Evolutionary conservation across 352 stramenopile genomes (phyloP).

Genomic region (Blastocystis sp.): DNA sequence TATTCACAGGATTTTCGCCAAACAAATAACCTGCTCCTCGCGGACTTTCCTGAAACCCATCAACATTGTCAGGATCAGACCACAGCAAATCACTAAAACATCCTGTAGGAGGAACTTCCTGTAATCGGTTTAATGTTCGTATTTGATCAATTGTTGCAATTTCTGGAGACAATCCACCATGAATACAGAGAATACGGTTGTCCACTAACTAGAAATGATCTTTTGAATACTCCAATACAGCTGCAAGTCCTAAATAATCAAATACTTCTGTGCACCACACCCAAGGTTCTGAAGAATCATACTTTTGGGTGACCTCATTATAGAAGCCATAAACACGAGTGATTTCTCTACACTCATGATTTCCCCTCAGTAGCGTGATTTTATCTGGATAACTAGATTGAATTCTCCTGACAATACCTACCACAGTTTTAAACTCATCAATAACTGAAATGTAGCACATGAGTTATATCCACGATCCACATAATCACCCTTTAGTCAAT

Average conservation of each 20-base stretch:
- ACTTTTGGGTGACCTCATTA: conserved; percentile 88
- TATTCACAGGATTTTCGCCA: conserved; percentile 80
- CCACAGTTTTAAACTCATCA: conserved; percentile 80
- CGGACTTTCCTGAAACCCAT: conserved; percentile 83
- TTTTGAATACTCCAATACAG: conserved; percentile 79
- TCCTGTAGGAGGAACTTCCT: conserved; percentile 97
- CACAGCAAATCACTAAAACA: conserved; percentile 96
- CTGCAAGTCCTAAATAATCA: conserved; percentile 89
- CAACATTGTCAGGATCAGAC: conserved; percentile 89
- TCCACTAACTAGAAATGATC: conserved; percentile 45
- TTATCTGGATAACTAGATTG: conserved; percentile 81
- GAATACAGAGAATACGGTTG: conserved; percentile 81
- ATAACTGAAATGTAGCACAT: conserved; percentile 82
- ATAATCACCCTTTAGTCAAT: conserved; percentile 77
- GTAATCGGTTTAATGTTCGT: conserved; percentile 88
- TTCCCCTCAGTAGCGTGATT: conserved; percentile 83
- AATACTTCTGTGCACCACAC: conserved; percentile 93
- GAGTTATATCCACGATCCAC: conserved; percentile 84
- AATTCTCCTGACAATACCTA: conserved; percentile 74
- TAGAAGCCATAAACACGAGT: conserved; percentile 85
- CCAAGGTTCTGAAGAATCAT: conserved; percentile 90
- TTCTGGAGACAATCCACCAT: conserved; percentile 84
- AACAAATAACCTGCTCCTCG: conserved; percentile 83
- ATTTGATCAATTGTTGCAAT: conserved; percentile 83
- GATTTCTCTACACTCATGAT: conserved; percentile 83